These are phyloP conservation scores for Saccharomyces uvarum DNA, from an alignment of 1,139 yeast genomes.

Conservation along the genomic window DNA sequence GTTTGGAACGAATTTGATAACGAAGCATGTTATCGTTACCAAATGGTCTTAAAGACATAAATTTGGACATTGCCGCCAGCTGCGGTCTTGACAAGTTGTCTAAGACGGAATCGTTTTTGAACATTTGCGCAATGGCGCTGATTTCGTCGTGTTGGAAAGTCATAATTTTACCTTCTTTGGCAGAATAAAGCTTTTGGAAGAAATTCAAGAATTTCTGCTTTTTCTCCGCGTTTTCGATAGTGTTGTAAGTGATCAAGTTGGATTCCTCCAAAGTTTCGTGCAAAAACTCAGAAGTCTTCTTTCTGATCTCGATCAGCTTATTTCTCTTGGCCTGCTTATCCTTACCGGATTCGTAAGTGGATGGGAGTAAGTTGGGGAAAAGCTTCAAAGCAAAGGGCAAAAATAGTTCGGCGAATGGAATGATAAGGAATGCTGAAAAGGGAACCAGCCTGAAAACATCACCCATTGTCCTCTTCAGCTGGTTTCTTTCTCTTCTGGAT, in stretches of 20 bases:
- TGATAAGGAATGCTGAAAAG: conserved; percentile 78
- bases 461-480: conserved; percentile 75
- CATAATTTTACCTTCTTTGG: conserved; percentile 40
- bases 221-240: conserved; percentile 47
- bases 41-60: conserved; percentile 85
- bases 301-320: conserved; percentile 65
- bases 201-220: conserved; percentile 70
- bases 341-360: conserved; percentile 78
- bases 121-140: conserved; percentile 73
- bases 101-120: conserved; percentile 87
- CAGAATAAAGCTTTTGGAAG: conserved; percentile 58
- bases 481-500: conserved; percentile 83
- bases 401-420: conserved; percentile 91
- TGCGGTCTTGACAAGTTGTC: conserved; percentile 91
- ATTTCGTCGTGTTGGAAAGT: conserved; percentile 57
- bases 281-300: conserved; percentile 72
- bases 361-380: conserved; percentile 89
- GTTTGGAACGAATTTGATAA: conserved; percentile 84
- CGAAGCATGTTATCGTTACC: conserved; percentile 91
- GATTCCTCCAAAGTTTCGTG: conserved; percentile 68
- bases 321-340: conserved; percentile 66
- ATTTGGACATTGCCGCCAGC: conserved; percentile 87
- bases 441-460: conserved; percentile 88
- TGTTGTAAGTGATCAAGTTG: conserved; percentile 35
- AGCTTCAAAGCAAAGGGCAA: conserved; percentile 82